phyloP scores from a whole-genome alignment of 2,329 filamentous ascomycete species.

The Ascochyta fabae region DNA sequence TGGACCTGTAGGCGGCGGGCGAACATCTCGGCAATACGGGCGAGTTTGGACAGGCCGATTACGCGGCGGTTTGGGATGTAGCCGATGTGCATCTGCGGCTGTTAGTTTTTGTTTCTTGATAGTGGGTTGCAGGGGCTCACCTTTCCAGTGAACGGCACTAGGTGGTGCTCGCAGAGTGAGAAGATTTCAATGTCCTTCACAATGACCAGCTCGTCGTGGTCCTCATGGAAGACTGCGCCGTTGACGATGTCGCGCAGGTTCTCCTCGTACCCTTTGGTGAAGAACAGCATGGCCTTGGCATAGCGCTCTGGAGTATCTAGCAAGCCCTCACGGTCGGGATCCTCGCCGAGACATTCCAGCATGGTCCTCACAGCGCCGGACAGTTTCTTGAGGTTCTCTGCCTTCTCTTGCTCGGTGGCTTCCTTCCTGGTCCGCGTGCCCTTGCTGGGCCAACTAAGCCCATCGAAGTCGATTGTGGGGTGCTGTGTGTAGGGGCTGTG shows the following conservation, averaged over 20 bases:
- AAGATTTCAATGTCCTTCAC: constrained; percentile 97
- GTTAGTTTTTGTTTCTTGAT: constrained; percentile 13
- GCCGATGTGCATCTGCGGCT: constrained; percentile 88
- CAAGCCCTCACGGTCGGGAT: constrained; percentile 68
- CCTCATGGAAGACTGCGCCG: constrained; percentile 91
- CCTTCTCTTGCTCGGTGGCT: constrained; percentile 63
- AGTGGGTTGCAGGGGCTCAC: constrained; percentile 54
- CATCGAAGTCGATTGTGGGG: constrained; percentile 61
- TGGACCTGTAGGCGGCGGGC: constrained; percentile 92
- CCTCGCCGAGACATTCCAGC: constrained; percentile 70
- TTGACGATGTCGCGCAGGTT: constrained; percentile 93
- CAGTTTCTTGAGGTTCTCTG: constrained; percentile 65
- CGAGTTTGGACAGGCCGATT: constrained; percentile 93
- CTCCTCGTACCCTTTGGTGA: constrained; percentile 96
- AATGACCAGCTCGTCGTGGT: constrained; percentile 96
- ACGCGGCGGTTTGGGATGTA: constrained; percentile 94
- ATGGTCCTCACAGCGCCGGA: constrained; percentile 68
- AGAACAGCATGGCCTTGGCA: constrained; percentile 92
- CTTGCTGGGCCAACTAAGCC: constrained; percentile 62
- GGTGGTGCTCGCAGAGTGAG: constrained; percentile 93
- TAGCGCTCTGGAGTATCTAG: constrained; percentile 80
- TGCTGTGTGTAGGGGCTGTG: constrained; percentile 59
- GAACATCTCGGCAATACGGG: constrained; percentile 97
- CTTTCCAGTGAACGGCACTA: constrained; percentile 96
- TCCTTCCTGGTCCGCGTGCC: constrained; percentile 70